Evolutionary conservation across 345 rosid genomes (phyloP), one percentile per base, ranked within the genome.

Genomic region (Lenwebbia sp.): DNA sequence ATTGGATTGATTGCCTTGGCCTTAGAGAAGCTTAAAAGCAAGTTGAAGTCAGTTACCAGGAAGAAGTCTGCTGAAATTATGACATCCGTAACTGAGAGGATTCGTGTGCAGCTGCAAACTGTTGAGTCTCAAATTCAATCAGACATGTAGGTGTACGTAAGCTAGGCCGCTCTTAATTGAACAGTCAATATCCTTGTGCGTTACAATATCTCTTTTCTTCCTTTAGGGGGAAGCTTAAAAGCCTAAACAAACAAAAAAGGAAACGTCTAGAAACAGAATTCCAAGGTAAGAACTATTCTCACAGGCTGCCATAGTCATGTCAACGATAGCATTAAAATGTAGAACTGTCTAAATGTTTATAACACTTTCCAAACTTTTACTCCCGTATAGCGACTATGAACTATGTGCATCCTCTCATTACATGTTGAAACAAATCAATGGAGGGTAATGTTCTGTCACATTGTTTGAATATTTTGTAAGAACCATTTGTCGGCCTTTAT

Each of bases 61-160:
- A 93, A 91, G 92, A 96, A 94, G 88, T 94, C 96, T 56, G 92
- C 94, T 4, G 95, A 94, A 83, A 95, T 98, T 88, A 89, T 95
- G 89, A 89, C 87, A 87, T 94, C 98, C 78, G 92, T 92, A 86
- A 94, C 96, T 49, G 93, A 93, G 91, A 93, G 92, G 82, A 94
- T 96, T 87, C 89, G 90, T 74, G 82, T 76, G 54, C 94, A 92
- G 92, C 81, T 98, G 91, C 93, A 90, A 92, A 91, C 89, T 89
- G 89, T 93, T 83, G 91, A 93, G 90, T 92, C 94, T 76, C 96
- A 93, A 88, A 93, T 95, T 89, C 92, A 93, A 89, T 88, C 91
- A 83, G 96, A 98, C 83, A 87, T 91, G 99, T 96, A 92, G 13
- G 97, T 90, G 83, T 86, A 76, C 76, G 51, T 41, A 87, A 85